Base-by-base conservation (phyloP, 495 filamentous ascomycete genomes). In the Penicillium cosmopolitanum region DNA sequence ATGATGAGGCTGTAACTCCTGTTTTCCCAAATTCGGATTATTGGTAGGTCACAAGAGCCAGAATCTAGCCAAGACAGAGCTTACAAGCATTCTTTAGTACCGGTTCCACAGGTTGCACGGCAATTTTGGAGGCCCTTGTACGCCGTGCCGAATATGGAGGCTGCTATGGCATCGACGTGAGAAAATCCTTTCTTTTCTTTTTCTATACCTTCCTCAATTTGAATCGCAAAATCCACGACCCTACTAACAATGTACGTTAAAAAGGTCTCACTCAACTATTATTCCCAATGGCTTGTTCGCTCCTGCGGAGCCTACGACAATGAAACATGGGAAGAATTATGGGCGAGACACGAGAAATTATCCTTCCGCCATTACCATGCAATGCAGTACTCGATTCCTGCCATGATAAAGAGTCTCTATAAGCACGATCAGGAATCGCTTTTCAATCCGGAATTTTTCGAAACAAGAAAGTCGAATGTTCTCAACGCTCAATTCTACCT, bases 121-220 rank as follows among this genome's bases (percentile, higher is more conserved):
- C 66, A 9, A 63, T 73, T 8, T 43, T 80, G 8, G 56, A 69
- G 18, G 77, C 71, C 4, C 38, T 77, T 21, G 66, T 73, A 34
- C 52, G 62, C 28, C 69, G 77, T 34, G 77, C 60, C 9, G 61
- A 67, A 47, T 34, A 67, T 11, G 77, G 75, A 10, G 77, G 75
- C 4, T 67, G 60, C 10, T 76, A 69, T 47, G 42, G 33, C 23
- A 50, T 71, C 23, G 62, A 69, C 35, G 58, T 72, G 43, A 58
- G 55, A 38, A 15, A n/a, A 31, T 23, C n/a, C 19, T n/a, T n/a
- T 6, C 12, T 5, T 21, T 9, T 18, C 19, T 35, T 1, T 28
- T 3, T 25, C 23, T 6, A 28, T 9, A 25, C 23, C 10, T 48
- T 10, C 15, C 46, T 31, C 5, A 9, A 9, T 4, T 4, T 8